Evolutionary conservation across 2,329 filamentous ascomycete species (phyloP).

Genomic region (Juglanconis juglandina): DNA sequence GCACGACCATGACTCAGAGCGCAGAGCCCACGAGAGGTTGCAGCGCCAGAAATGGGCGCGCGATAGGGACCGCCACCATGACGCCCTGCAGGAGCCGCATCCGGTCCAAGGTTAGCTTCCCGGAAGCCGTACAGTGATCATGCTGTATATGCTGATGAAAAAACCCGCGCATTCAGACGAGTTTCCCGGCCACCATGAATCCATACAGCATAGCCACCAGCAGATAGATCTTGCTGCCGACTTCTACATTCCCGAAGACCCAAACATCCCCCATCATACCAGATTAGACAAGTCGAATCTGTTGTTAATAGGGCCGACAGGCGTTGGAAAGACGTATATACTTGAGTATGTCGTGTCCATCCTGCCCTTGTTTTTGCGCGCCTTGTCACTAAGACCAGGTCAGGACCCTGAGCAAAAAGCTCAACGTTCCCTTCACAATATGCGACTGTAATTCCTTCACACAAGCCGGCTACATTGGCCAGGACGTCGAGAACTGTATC

Average conservation of each 20-base stretch:
- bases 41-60: slow-evolving; percentile 68
- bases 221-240: slow-evolving; percentile 29
- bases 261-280: slow-evolving; percentile 44
- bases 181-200: slow-evolving; percentile 50
- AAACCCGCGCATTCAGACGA: slow-evolving; percentile 44
- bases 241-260: slow-evolving; percentile 49
- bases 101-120: slow-evolving; percentile 69
- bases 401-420: slow-evolving; percentile 82
- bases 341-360: slow-evolving; percentile 52
- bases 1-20: slow-evolving; percentile 69
- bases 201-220: slow-evolving; percentile 38
- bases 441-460: slow-evolving; percentile 95
- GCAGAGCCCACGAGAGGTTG: slow-evolving; percentile 57
- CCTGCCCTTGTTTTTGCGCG: neutral
- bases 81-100: slow-evolving; percentile 58
- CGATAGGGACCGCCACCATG: slow-evolving; percentile 56
- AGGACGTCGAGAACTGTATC: slow-evolving; percentile 95
- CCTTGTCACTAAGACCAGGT: neutral
- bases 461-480: slow-evolving; percentile 94
- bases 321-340: slow-evolving; percentile 95
- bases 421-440: slow-evolving; percentile 95
- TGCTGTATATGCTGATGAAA: slow-evolving; percentile 32
- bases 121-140: slow-evolving; percentile 24
- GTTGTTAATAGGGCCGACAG: slow-evolving; percentile 83
- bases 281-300: slow-evolving; percentile 96